Evolutionary conservation across 257 asterid species (phyloP), one percentile per base, ranked within the genome.

Genomic region (Marsdenia floribunda): DNA sequence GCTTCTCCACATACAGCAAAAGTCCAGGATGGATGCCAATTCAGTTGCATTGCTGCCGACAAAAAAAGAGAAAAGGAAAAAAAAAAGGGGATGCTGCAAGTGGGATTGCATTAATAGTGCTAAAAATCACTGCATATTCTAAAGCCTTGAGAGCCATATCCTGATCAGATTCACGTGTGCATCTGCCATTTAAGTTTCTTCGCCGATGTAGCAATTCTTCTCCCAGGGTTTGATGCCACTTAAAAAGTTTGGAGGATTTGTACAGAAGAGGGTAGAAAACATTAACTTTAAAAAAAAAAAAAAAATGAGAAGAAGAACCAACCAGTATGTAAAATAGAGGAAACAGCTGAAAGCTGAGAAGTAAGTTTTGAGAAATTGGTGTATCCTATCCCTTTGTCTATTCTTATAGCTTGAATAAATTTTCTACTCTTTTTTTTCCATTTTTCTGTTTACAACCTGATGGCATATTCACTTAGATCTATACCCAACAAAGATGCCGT

Each of bases 211-310:
- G 37, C 35, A 47, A 42, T 49, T 70, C 65, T 76, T 71, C 74
- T 78, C 68, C 77, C 44, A 52, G 1, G 75, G 15, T 72, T 78
- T 72, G 74, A 42, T 83, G 82, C 58, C 60, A 60, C 76, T 71
- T 44, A 44, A 80, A 82, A 77, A 84, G 33, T 66, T 75, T 80
- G 76, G 86, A 80, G 86, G 88, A 81, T 66, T 74, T 87, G 94
- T 87, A 85, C 85, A 89, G 89, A 71, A 78, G 86, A 84, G 83
- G 73, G 79, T 80, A 79, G 85, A 80, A 81, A 49, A 76, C 76
- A 73, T 81, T 44, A 44, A 7, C 49, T 11, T 0, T 6, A 7
- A 44, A 44, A 44, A 40, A 40, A 6, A 40, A 40, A 6, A 40
- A 40, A 6, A 40, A 40, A 8, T 3, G 5, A 8, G 7, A 44